Conservation (phyloP, 768 basidiomycete species). For the Xerocomellus amylosporus region DNA sequence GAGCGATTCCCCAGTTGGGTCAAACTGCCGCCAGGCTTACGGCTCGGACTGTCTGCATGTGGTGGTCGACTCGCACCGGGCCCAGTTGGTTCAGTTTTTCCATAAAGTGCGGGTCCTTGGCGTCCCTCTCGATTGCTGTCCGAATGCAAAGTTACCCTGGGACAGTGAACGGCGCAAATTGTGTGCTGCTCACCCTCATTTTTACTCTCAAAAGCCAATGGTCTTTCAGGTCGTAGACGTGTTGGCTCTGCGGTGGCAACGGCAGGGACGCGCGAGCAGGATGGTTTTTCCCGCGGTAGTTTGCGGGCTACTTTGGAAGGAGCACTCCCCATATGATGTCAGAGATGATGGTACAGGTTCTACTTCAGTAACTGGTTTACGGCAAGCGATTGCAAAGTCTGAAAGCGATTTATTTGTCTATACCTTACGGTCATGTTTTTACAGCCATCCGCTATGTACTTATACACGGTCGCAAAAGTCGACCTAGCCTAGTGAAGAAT, state of each 20-base stretch:
- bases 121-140: slow-evolving; percentile 60
- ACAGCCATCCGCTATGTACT: slow-evolving; percentile 40
- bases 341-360: not conserved
- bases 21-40: slow-evolving; percentile 31
- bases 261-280: slow-evolving; percentile 45
- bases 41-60: slow-evolving; percentile 47
- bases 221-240: slow-evolving; percentile 19
- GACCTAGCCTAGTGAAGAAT: slow-evolving; percentile 31
- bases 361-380: not conserved
- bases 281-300: slow-evolving; percentile 49
- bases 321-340: slow-evolving; percentile 51
- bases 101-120: slow-evolving; percentile 69
- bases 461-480: slow-evolving; percentile 36
- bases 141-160: not conserved
- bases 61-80: slow-evolving; percentile 68
- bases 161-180: not conserved
- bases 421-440: slow-evolving; percentile 34
- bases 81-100: slow-evolving; percentile 63
- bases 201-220: slow-evolving; percentile 50
- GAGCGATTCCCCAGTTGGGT: not conserved
- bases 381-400: not conserved
- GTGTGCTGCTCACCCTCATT: slow-evolving; percentile 41
- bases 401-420: slow-evolving; percentile 30
- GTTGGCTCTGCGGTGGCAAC: slow-evolving; percentile 17
- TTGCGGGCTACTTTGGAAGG: slow-evolving; percentile 59